Conservation (phyloP, 352 stramenopile genomes). For the Pythium coloratum region DNA sequence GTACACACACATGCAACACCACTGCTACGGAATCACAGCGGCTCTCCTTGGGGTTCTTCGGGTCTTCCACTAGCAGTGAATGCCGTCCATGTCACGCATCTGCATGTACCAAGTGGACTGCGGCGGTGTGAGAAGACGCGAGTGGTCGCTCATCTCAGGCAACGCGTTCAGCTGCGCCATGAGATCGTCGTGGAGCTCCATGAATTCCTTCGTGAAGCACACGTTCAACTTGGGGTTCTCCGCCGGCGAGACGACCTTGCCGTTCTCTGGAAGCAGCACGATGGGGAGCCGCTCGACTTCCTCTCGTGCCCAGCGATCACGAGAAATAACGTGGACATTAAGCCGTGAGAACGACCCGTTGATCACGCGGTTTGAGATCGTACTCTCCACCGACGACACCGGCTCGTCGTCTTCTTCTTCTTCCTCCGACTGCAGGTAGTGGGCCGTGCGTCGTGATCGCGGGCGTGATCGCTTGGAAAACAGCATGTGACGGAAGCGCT, state of each 20-base stretch:
- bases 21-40: neutral
- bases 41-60: neutral
- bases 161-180: slow-evolving; percentile 41
- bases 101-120: slow-evolving; percentile 84
- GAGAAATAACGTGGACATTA: slow-evolving; percentile 75
- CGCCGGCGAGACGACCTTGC: slow-evolving; percentile 59
- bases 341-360: slow-evolving; percentile 75
- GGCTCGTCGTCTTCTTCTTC: slow-evolving; percentile 80
- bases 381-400: slow-evolving; percentile 63
- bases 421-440: slow-evolving; percentile 41
- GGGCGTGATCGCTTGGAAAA: slow-evolving; percentile 34
- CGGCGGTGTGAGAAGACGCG: slow-evolving; percentile 66
- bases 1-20: neutral
- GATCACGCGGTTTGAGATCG: slow-evolving; percentile 82
- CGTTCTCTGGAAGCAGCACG: slow-evolving; percentile 66
- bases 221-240: slow-evolving; percentile 83
- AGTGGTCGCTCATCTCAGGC: slow-evolving; percentile 33
- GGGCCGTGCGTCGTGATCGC: slow-evolving; percentile 43
- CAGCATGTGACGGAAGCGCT: slow-evolving; percentile 66
- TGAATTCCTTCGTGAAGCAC: slow-evolving; percentile 61
- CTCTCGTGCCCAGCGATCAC: slow-evolving; percentile 67
- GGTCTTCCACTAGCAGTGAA: slow-evolving; percentile 37
- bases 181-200: slow-evolving; percentile 62
- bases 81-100: slow-evolving; percentile 71
- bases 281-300: slow-evolving; percentile 72